Base-by-base conservation (phyloP, 1,284 basidiomycete species). In the Bondarzewia mesenterica region DNA sequence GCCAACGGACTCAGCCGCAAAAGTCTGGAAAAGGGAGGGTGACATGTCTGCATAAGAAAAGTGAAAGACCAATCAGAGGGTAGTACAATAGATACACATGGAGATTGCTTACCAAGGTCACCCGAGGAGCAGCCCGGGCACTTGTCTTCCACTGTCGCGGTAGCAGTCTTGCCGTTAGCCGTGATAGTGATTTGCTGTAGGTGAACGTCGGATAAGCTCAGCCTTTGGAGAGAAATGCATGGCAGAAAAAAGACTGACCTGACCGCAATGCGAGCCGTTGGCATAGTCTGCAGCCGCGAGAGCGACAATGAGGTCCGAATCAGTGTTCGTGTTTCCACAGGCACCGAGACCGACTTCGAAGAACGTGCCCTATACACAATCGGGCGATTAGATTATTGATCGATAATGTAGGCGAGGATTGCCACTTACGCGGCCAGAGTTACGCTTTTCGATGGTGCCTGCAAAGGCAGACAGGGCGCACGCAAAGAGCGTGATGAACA, bases 41-140 rank as follows among this genome's bases (percentile, higher is more conserved):
- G 78, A 80, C 70, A 81, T 69, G 57, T 81, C 80, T 81, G 21
- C 20, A 25, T 16, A 32, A 20, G 16, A 10, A 16, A 7, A 20
- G 18, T 20, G 27, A 22, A 29, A 42, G 10, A n/a, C n/a, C 27
- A n/a, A 42, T 26, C 16, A 46, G 40, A 18, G 26, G 2, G n/a
- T 20, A 7, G 15, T n/a, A n/a, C n/a, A n/a, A 32, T 23, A 23
- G 16, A 10, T 15, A 7, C 5, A 39, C 5, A 21, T 7, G 7
- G 21, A 10, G 20, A 15, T 16, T 38, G 44, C 48, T 22, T 49
- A 59, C 58, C 60, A 37, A 61, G 52, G 45, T 53, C 54, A 42
- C 50, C 52, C 5, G 44, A 44, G 26, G 35, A 46, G 43, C 60
- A 62, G 42, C 54, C 48, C 8, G 54, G 54, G 52, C 60, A 62